These are phyloP conservation scores for Corymbia calophylla DNA, from an alignment of 441 rosid genomes.

Conservation along the genomic window DNA sequence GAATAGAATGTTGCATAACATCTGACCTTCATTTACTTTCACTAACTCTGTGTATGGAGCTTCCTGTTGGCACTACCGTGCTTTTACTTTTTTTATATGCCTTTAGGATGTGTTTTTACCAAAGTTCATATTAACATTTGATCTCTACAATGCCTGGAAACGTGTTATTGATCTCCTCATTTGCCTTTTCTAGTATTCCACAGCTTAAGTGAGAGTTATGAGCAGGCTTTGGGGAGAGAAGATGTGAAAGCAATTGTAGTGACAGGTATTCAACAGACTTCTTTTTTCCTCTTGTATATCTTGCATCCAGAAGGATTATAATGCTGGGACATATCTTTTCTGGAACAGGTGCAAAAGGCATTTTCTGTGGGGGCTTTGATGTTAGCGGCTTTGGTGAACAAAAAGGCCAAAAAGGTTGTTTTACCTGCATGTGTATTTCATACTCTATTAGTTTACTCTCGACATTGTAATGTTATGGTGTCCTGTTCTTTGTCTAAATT, in stretches of 20 bases:
- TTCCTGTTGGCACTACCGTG: background rate
- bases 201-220: background rate
- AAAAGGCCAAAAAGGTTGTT: background rate
- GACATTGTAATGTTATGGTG: background rate
- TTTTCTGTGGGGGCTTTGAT: conserved; percentile 13
- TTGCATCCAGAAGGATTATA: background rate
- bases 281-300: no score
- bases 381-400: background rate
- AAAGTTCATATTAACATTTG: background rate
- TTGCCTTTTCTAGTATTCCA: background rate
- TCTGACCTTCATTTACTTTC: background rate
- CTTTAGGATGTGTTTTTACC: background rate
- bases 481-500: background rate
- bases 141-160: background rate
- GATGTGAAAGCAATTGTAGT: conserved; percentile 13
- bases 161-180: background rate
- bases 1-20: background rate
- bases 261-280: background rate
- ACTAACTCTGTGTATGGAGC: background rate
- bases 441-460: background rate
- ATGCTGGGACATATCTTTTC: background rate
- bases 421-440: background rate
- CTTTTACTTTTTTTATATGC: no score
- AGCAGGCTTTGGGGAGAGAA: conserved; percentile 8
- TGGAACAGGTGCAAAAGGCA: conserved; percentile 8